Percentiles rank a stretch among this genome's conserved stretches.
Evolutionary conservation across 306 rosid species (phyloP).

Genomic region (Geum urbanum): DNA sequence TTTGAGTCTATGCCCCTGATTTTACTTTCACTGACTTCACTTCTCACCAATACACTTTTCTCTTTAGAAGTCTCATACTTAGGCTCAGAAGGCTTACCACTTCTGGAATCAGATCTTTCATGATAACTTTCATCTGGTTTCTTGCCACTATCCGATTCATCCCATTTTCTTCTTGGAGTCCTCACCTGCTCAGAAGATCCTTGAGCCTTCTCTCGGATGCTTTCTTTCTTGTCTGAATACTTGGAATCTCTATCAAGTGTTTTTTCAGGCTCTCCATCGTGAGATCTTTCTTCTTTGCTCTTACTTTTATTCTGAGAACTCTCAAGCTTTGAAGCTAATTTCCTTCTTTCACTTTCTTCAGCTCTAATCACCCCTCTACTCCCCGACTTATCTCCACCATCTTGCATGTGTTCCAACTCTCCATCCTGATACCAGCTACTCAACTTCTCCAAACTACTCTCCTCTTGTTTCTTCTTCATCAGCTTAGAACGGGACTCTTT

Average conservation of each 20-base stretch:
- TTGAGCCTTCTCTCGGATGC: constrained; percentile 61
- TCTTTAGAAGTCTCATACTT: constrained; percentile 61
- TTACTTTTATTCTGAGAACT: constrained; percentile 48
- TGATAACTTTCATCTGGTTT: constrained; percentile 43
- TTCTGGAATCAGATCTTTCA: constrained; percentile 54
- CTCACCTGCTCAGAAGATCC: constrained; percentile 63
- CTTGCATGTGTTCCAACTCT: constrained; percentile 61
- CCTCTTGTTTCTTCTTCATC: constrained; percentile 75
- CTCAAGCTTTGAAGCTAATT: constrained; percentile 47
- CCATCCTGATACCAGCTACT: constrained; percentile 96
- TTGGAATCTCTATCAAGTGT: constrained; percentile 54
- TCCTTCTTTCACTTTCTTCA: constrained; percentile 56
- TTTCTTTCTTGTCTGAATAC: constrained; percentile 58
- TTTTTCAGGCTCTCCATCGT: constrained; percentile 46
- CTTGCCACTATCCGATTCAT: constrained; percentile 57
- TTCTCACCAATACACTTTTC: constrained; percentile 55
- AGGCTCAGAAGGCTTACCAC: constrained; percentile 50
- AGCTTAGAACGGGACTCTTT: constrained; percentile 58
- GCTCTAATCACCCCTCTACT: constrained; percentile 33
- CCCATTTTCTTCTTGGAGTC: constrained; percentile 93
- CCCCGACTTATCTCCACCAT: constrained; percentile 52
- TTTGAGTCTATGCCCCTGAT: constrained; percentile 44
- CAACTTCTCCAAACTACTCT: constrained; percentile 83
- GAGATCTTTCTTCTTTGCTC: constrained; percentile 48
- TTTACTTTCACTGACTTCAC: constrained; percentile 65